These are phyloP conservation scores for Castanea sativa DNA, from an alignment of 306 rosid species.

Conservation along the genomic window DNA sequence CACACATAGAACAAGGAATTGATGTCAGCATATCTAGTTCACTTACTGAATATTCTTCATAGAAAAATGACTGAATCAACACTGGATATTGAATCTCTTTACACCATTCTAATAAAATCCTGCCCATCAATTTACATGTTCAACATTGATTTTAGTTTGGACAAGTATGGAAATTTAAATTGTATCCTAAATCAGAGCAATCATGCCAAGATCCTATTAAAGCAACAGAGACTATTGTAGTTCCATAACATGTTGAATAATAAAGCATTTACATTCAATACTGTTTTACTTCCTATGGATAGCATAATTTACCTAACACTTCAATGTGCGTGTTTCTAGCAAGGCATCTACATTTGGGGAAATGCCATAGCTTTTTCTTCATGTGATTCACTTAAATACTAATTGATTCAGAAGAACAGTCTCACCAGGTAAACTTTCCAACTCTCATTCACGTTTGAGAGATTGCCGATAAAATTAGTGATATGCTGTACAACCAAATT, in stretches of 20 bases:
- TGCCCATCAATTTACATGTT: conserved; percentile 7
- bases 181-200: background rate
- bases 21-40: background rate
- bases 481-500: background rate
- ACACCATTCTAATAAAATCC: conserved; percentile 17
- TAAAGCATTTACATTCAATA: background rate
- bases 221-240: background rate
- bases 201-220: background rate
- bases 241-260: background rate
- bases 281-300: background rate
- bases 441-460: conserved; percentile 1
- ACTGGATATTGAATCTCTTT: background rate
- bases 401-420: conserved; percentile 5
- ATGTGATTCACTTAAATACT: conserved; percentile 14
- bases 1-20: background rate
- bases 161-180: background rate
- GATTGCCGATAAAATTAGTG: background rate
- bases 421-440: conserved; percentile 7
- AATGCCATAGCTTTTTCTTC: conserved; percentile 1
- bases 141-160: background rate
- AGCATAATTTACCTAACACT: background rate
- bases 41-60: background rate
- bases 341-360: background rate
- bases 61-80: background rate
- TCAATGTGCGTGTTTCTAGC: background rate